Base-by-base conservation (phyloP, 2,329 filamentous ascomycete genomes). In the Nemania diffusa region DNA sequence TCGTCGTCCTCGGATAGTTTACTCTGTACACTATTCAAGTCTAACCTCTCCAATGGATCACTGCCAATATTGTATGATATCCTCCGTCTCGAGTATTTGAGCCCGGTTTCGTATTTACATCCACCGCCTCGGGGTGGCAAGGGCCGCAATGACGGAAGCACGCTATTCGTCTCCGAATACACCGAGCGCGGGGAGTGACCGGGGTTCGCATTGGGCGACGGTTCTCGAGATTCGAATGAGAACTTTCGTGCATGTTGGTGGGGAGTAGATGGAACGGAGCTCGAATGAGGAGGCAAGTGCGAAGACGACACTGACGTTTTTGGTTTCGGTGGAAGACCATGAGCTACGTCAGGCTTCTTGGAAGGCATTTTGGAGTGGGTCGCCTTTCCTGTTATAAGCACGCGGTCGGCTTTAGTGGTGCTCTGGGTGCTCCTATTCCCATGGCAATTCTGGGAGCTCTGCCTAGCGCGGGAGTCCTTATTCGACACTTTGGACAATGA, bases 1-100 rank as follows among this genome's bases (percentile, higher is more conserved):
- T 96, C 93, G 70, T 95, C 92, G 60, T 91, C 88, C 50, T 90
- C 86, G 4, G 88, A 87, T 69, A 97, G 80, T 62, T 85, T 87
- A 79, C 85, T 88, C 82, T 97, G 89, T 74, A 92, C 85, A 76
- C 91, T 94, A 59, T 90, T 85, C 73, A 89, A 84, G 69, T 92
- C 90, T 59, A 91, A 85, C 76, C 88, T 90, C 64, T 92, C 90
- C 56, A 98, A 81, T 71, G 88, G 85, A 71, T 97, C 92, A 68
- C 89, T 89, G n/a, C 94, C 94, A 64, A 96, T 86, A 72, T 90
- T 94, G 82, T 99, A 99, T 22, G 93, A 93, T 85, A 99, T 97
- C 74, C 96, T 88, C 78, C 96, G 87, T 74, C 93, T 90, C 57
- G 92, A 91, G 77, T 92, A 90, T 26, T 93, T 90, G 78, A 94